Evolutionary conservation across 2,329 filamentous ascomycete genomes (phyloP).

Genomic region (Dendrostoma leiphaemia): DNA sequence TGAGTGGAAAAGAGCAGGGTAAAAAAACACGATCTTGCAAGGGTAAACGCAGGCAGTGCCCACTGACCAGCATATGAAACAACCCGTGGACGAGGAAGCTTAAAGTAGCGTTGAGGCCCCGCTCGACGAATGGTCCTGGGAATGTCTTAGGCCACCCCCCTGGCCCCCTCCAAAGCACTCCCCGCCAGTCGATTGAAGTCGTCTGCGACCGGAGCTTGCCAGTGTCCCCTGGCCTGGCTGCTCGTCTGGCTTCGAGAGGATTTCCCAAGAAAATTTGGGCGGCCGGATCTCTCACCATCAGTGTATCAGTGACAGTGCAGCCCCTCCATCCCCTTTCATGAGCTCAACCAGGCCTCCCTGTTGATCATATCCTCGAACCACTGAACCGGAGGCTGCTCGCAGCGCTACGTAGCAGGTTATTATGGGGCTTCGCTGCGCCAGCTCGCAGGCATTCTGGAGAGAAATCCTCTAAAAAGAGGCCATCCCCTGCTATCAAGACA

Average conservation of each 20-base stretch:
- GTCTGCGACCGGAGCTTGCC: conserved; percentile 2
- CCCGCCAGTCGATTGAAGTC: conserved; percentile 14
- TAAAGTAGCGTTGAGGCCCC: conserved; percentile 20
- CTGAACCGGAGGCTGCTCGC: conserved; percentile 12
- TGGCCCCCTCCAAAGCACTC: conserved; percentile 1
- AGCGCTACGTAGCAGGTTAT: conserved; percentile 17
- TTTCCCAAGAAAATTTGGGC: conserved; percentile 6
- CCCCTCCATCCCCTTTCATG: conserved; percentile 36
- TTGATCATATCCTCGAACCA: conserved; percentile 16
- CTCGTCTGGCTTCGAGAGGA: conserved; percentile 7
- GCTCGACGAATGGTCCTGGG: conserved; percentile 16
- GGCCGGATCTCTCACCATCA: conserved; percentile 24
- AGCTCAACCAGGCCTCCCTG: conserved; percentile 22
- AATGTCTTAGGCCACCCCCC: conserved; percentile 11
- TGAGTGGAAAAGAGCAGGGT: too few relatives aligned
- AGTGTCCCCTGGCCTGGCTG: neutral
- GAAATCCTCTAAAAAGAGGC: conserved; percentile 12
- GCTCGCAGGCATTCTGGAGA: conserved; percentile 11
- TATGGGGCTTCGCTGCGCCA: conserved; percentile 15
- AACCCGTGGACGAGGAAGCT: conserved; percentile 21
- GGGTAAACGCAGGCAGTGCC: conserved; percentile 16
- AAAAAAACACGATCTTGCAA: neutral
- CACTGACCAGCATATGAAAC: conserved; percentile 20
- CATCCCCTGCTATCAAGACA: conserved; percentile 12
- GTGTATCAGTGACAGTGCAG: conserved; percentile 35